Conservation (phyloP, 140 eudicot genomes). For the Ambrosia hybrid region DNA sequence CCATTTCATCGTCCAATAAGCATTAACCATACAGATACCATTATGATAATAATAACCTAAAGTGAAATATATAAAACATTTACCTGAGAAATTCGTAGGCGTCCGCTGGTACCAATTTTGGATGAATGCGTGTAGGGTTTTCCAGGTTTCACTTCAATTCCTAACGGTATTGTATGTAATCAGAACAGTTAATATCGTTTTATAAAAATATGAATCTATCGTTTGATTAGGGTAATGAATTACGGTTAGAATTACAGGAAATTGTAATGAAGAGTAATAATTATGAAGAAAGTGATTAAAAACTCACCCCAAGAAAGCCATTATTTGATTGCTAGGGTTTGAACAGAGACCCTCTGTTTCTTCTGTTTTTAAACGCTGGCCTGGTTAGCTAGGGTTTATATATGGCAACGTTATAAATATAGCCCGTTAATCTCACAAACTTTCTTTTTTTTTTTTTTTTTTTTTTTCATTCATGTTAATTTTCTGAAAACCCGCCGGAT, state of each 20-base stretch:
- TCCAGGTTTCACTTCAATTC: constrained; percentile 79
- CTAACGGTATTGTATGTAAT: constrained; percentile 29
- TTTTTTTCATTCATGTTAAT: no score
- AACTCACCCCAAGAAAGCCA: constrained; percentile 83
- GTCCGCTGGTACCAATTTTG: constrained; percentile 39
- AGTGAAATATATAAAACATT: not conserved
- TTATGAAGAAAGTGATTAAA: constrained; percentile 1
- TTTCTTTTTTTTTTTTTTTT: no score
- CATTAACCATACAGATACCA: not conserved
- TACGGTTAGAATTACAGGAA: not conserved
- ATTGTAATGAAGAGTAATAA: no score
- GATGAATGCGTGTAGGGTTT: constrained; percentile 61
- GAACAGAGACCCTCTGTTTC: not conserved
- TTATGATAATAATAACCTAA: not conserved
- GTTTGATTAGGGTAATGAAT: not conserved
- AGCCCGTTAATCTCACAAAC: no score
- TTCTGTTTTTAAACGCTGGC: not conserved
- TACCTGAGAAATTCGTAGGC: constrained; percentile 88
- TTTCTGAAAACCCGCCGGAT: no score
- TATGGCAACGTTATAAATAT: no score
- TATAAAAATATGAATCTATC: no score
- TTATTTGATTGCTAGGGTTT: constrained; percentile 22
- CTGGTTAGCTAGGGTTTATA: constrained; percentile 15
- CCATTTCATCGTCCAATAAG: not conserved
- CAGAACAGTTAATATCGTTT: not conserved